Evolutionary conservation across 768 basidiomycete species (phyloP).

Genomic region (Suillus variegatus): DNA sequence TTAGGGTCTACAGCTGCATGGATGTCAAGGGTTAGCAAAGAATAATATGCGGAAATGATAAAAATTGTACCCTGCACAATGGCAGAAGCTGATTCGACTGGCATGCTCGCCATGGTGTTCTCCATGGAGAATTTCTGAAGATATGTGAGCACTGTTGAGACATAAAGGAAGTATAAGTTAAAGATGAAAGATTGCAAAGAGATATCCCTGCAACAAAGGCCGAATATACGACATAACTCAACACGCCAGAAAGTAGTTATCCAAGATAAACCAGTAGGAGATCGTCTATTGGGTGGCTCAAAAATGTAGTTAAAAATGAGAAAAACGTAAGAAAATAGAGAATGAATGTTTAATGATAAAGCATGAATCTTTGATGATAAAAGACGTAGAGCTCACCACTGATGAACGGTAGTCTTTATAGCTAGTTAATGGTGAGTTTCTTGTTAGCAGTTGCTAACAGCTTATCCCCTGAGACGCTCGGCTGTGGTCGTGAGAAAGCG

Average conservation of each 20-base stretch:
- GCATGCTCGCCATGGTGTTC: slow-evolving; percentile 23
- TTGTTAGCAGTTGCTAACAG: slow-evolving; percentile 33
- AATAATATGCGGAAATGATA: neutral
- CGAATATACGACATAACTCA: slow-evolving; percentile 36
- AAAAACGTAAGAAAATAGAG: slow-evolving; percentile 18
- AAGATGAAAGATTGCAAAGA: slow-evolving; percentile 19
- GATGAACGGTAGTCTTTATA: slow-evolving; percentile 6
- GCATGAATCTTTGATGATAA: slow-evolving; percentile 12
- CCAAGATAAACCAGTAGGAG: slow-evolving; percentile 29
- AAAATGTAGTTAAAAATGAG: slow-evolving; percentile 9
- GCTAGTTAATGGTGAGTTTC: slow-evolving; percentile 22
- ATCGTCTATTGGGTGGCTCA: slow-evolving; percentile 16
- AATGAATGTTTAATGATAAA: slow-evolving; percentile 7
- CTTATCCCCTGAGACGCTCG: slow-evolving; percentile 36
- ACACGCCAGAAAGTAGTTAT: slow-evolving; percentile 32
- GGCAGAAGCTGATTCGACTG: slow-evolving; percentile 27
- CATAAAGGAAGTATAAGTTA: slow-evolving; percentile 3
- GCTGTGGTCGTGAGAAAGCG: slow-evolving; percentile 38
- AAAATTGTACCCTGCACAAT: slow-evolving; percentile 26
- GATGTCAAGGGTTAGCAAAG: slow-evolving; percentile 11
- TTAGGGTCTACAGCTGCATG: slow-evolving; percentile 27
- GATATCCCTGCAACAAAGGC: slow-evolving; percentile 32
- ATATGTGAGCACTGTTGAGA: slow-evolving; percentile 21
- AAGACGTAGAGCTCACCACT: slow-evolving; percentile 26
- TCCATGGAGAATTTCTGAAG: slow-evolving; percentile 27